A percentile compares a stretch with the other conserved stretches of the same genome.
Evolutionary conservation across 169 alveolate species (phyloP).

Genomic region (Plasmodium blacklocki): DNA sequence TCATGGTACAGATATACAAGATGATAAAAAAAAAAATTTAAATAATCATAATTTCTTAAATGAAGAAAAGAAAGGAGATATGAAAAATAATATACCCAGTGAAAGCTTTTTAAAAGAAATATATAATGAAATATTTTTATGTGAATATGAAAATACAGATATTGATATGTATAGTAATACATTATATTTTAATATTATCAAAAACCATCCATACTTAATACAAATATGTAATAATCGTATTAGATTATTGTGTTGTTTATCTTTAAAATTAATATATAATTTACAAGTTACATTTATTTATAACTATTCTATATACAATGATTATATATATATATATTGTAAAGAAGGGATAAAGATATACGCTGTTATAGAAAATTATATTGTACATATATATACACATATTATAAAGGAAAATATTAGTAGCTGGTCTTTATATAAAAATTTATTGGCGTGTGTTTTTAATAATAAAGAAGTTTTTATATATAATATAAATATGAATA

Average conservation of each 20-base stretch:
- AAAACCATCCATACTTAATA: slow-evolving; percentile 38
- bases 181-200: slow-evolving; percentile 22
- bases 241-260: slow-evolving; percentile 51
- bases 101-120: background rate
- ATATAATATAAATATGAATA: slow-evolving; percentile 7
- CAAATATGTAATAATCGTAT: slow-evolving; percentile 32
- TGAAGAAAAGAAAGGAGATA: background rate
- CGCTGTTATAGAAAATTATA: slow-evolving; percentile 5
- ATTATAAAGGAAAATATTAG: background rate
- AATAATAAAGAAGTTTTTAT: slow-evolving; percentile 15
- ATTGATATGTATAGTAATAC: slow-evolving; percentile 25
- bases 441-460: slow-evolving; percentile 24
- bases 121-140: slow-evolving; percentile 29
- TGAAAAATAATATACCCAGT: background rate
- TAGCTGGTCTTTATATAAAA: slow-evolving; percentile 32
- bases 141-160: slow-evolving; percentile 71
- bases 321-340: slow-evolving; percentile 46
- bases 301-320: slow-evolving; percentile 22
- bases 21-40: background rate
- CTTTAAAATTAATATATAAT: slow-evolving; percentile 22
- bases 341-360: slow-evolving; percentile 29
- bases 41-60: background rate
- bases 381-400: slow-evolving; percentile 10
- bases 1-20: background rate
- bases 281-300: slow-evolving; percentile 12